phyloP scores from a whole-genome alignment of 73 alveolate genomes.

The Paramecium bursaria region DNA sequence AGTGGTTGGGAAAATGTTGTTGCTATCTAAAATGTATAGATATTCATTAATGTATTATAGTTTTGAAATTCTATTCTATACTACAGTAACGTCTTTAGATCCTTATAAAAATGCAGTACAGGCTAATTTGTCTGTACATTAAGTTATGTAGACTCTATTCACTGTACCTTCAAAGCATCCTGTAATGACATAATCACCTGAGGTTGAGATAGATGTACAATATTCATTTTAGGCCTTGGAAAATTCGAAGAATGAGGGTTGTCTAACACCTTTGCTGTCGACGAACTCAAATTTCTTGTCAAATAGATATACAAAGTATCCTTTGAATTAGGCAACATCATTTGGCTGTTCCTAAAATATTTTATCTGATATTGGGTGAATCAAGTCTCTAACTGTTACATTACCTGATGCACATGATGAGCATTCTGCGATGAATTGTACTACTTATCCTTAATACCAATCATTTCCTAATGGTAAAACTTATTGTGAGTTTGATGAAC shows the following conservation, averaged over 20 bases:
- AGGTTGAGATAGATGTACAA: neutral
- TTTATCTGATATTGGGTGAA: constrained; percentile 3
- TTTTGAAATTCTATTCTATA: neutral
- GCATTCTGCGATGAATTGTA: constrained; percentile 6
- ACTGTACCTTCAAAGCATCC: neutral
- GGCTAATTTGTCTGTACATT: neutral
- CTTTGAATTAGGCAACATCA: too few species aligned
- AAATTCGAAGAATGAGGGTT: neutral
- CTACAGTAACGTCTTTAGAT: neutral
- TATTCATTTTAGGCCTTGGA: neutral
- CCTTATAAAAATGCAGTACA: too few species aligned
- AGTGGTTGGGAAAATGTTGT: neutral
- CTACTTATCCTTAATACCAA: constrained; percentile 42
- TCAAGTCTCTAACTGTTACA: neutral
- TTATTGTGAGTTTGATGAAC: neutral
- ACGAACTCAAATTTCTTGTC: neutral
- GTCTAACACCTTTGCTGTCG: neutral
- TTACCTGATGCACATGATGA: neutral
- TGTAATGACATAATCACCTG: neutral
- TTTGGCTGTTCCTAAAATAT: too few species aligned
- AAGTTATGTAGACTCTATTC: neutral
- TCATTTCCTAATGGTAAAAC: constrained; percentile 11
- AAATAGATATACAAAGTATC: neutral
- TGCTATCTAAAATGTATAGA: constrained; percentile 1
- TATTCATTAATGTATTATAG: neutral